Evolutionary conservation across 192 early-diverging fungal genomes (phyloP).

Genomic region (Lunasporangiospora selenospora): DNA sequence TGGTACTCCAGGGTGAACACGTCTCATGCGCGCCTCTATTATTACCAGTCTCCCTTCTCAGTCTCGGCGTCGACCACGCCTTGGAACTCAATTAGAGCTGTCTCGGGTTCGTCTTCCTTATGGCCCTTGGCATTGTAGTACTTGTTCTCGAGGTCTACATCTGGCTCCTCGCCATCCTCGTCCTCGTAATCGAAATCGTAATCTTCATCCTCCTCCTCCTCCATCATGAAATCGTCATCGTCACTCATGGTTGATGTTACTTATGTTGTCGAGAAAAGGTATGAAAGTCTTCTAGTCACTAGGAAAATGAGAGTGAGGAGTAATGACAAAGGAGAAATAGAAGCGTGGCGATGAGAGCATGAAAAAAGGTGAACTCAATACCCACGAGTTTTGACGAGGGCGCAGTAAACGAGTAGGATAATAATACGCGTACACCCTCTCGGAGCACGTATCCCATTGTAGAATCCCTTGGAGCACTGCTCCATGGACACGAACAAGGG

Average conservation of each 20-base stretch:
- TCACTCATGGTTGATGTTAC: slow-evolving; percentile 49
- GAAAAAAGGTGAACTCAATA: not conserved
- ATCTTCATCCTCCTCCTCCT: slow-evolving; percentile 73
- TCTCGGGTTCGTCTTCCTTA: slow-evolving; percentile 80
- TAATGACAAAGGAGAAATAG: slow-evolving; percentile 6
- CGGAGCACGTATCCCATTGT: too few relatives aligned
- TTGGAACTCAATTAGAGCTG: slow-evolving; percentile 78
- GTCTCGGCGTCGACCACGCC: slow-evolving; percentile 79
- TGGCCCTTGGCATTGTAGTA: slow-evolving; percentile 92
- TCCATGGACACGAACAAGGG: too few relatives aligned
- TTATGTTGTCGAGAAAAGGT: not conserved
- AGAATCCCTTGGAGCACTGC: too few relatives aligned
- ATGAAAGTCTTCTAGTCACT: too few relatives aligned
- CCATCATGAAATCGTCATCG: slow-evolving; percentile 70
- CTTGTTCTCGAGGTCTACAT: slow-evolving; percentile 85
- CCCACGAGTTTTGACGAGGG: too few relatives aligned
- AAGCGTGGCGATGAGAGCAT: not conserved
- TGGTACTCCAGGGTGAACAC: not conserved
- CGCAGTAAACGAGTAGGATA: too few relatives aligned
- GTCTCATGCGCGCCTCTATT: too few relatives aligned
- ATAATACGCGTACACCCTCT: too few relatives aligned
- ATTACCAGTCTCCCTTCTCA: slow-evolving; percentile 86
- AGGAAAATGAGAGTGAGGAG: not conserved
- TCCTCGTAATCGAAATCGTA: slow-evolving; percentile 93
- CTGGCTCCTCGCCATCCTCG: slow-evolving; percentile 81